These are phyloP conservation scores for Nicotiana noctiflora DNA, from an alignment of 257 asterid species.

Conservation along the genomic window DNA sequence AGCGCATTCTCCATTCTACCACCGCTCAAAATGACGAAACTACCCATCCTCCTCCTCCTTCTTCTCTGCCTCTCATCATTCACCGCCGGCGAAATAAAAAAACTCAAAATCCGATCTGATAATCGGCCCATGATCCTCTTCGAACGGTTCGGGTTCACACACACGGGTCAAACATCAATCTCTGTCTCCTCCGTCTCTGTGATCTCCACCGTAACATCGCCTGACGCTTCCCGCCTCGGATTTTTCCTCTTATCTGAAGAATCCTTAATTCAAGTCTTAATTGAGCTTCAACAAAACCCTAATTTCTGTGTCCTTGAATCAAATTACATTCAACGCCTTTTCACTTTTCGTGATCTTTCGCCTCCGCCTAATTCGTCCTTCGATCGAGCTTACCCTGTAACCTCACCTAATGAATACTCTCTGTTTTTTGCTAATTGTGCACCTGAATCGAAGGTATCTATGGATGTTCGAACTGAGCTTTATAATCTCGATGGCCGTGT, in stretches of 20 bases:
- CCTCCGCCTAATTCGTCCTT: slow-evolving; percentile 80
- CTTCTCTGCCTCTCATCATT: slow-evolving; percentile 25
- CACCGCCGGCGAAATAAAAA: slow-evolving; percentile 72
- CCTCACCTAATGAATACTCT: slow-evolving; percentile 76
- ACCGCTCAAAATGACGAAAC: slow-evolving; percentile 40
- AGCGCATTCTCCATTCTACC: slow-evolving; percentile 17
- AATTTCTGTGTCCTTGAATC: slow-evolving; percentile 81
- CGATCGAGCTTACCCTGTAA: slow-evolving; percentile 53
- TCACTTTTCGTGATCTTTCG: slow-evolving; percentile 78
- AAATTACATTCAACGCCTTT: slow-evolving; percentile 42
- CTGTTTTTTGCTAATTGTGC: slow-evolving; percentile 90
- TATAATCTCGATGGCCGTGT: slow-evolving; percentile 67
- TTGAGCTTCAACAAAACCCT: slow-evolving; percentile 70
- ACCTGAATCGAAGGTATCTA: slow-evolving; percentile 75
- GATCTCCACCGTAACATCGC: slow-evolving; percentile 31
- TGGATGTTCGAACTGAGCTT: slow-evolving; percentile 81
- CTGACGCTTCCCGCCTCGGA: slow-evolving; percentile 66
- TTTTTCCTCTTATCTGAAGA: slow-evolving; percentile 84
- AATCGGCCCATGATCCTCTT: slow-evolving; percentile 81
- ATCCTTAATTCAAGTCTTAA: slow-evolving; percentile 67
- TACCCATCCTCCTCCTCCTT: slow-evolving; percentile 23
- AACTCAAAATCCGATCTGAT: slow-evolving; percentile 56
- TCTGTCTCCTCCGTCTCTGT: slow-evolving; percentile 73
- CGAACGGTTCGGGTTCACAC: slow-evolving; percentile 91
- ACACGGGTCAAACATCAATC: slow-evolving; percentile 69